phyloP scores from a whole-genome alignment of 2,329 filamentous ascomycete species.

The Ustulina deusta region DNA sequence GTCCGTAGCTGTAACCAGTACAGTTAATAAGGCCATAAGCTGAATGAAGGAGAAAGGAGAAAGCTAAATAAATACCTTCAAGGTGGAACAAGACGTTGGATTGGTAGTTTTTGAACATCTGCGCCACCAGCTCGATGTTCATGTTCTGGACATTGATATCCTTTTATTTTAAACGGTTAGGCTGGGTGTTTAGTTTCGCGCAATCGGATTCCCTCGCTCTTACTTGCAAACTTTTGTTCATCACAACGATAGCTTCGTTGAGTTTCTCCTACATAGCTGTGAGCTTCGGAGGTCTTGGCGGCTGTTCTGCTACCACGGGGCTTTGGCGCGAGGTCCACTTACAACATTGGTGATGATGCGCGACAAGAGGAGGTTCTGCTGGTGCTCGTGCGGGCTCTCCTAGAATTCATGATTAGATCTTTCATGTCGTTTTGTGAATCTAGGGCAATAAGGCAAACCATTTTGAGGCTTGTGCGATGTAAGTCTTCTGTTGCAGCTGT shows the following conservation, averaged over 20 bases:
- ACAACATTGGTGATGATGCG: conserved; percentile 98
- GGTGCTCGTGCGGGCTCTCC: conserved; percentile 98
- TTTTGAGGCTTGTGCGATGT: conserved; percentile 33
- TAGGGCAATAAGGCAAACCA: conserved; percentile 38
- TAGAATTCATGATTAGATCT: conserved; percentile 49
- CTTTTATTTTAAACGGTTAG: conserved; percentile 58
- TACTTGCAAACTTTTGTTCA: conserved; percentile 94
- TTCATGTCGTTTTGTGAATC: background rate
- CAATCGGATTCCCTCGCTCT: background rate
- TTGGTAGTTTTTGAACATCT: conserved; percentile 99
- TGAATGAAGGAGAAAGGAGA: background rate
- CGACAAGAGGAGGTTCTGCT: conserved; percentile 91
- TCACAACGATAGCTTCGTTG: conserved; percentile 90
- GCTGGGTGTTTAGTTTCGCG: background rate
- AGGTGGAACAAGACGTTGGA: conserved; percentile 97
- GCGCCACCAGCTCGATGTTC: conserved; percentile 96
- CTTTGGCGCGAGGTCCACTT: conserved; percentile 55
- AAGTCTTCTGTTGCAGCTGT: conserved; percentile 7
- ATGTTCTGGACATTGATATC: conserved; percentile 99
- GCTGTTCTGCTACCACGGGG: conserved; percentile 30
- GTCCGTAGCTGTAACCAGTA: conserved; percentile 73
- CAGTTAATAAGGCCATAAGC: background rate
- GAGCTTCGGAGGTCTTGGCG: conserved; percentile 1
- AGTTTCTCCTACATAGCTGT: conserved; percentile 81
- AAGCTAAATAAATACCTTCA: conserved; percentile 74